Base-by-base conservation (phyloP, 352 stramenopile species). In the Pythium scleroteichum region DNA sequence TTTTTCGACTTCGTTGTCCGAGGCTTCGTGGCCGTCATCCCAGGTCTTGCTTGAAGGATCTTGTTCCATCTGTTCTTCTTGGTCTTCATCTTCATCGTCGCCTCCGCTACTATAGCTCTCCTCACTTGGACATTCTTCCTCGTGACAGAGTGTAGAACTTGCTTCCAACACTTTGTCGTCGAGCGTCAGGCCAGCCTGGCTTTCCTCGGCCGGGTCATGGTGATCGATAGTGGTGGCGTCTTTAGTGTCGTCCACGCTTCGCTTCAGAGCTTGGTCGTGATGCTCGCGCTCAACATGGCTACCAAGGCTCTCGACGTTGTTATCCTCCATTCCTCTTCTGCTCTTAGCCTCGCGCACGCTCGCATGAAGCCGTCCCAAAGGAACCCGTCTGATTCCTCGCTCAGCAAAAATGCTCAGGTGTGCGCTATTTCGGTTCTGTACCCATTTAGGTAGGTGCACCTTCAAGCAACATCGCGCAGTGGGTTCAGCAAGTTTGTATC, bases 1-100 rank as follows among this genome's bases (percentile, higher is more conserved):
- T 0, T 23, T 38, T 24, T 68, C 61, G 8, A 63, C 45, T 45
- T 68, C 61, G 40, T 59, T 68, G 47, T 68, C 61, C 9, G 32
- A 10, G 22, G 20, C 13, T 26, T 29, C 40, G 42, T 42, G 41
- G 19, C 38, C 5, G 8, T 53, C 47, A 3, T 40, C 47, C 13
- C 35, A 56, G 8, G 17, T 67, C 45, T 62, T 51, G 17, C 29
- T 45, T 22, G 17, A 39, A 10, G 13, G 20, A 17, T 66, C 60
- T 7, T 12, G 33, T 4, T 58, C 52, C 5, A 61, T 51, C 16
- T 24, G 17, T 23, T 61, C 44, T 5, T 53, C 51, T 6, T 42
- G 27, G 5, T 67, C 23, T 22, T 60, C 45, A 23, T 46, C 38
- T 16, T 61, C 38, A 1, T 53, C 13, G 13, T 53, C 47, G 1